phyloP scores from a whole-genome alignment of 148 eudicot genomes.

The Talinum fruticosum region DNA sequence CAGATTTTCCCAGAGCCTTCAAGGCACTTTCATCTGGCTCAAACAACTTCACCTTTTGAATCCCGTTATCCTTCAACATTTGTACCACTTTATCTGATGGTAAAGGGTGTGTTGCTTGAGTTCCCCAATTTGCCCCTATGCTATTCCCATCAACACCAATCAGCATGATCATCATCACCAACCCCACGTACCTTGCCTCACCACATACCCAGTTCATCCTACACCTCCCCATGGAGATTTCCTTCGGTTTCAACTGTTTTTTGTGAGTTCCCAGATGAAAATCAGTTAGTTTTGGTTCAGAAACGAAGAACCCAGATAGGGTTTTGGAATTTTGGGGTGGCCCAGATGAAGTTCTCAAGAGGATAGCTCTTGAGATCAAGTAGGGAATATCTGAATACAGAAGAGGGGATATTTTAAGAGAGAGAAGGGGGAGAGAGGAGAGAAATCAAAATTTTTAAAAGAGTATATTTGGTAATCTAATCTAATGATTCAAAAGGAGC shows the following conservation, averaged over 20 bases:
- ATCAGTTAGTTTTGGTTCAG: background rate
- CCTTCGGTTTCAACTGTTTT: background rate
- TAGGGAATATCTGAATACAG: background rate
- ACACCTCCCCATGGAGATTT: background rate
- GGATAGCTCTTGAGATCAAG: background rate
- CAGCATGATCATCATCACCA: background rate
- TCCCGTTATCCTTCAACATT: constrained; percentile 65
- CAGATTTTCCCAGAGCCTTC: constrained; percentile 58
- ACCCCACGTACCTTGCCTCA: constrained; percentile 17
- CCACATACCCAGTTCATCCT: constrained; percentile 6
- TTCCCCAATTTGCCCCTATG: constrained; percentile 83
- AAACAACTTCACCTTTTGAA: constrained; percentile 69
- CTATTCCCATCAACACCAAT: constrained; percentile 31
- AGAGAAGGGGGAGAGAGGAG: background rate
- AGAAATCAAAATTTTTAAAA: background rate
- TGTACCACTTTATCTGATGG: constrained; percentile 44
- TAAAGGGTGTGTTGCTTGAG: constrained; percentile 65
- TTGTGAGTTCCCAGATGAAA: constrained; percentile 1
- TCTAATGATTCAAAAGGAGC: background rate
- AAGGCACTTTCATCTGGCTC: constrained; percentile 56
- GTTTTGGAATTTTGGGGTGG: background rate
- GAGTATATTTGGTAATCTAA: background rate
- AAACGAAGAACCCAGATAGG: background rate
- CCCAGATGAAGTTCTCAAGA: background rate
- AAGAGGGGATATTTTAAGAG: background rate